Evolutionary conservation across 129 eudicot genomes (phyloP), one percentile per base, ranked within the genome.

Genomic region (Dittrichia graveolens): DNA sequence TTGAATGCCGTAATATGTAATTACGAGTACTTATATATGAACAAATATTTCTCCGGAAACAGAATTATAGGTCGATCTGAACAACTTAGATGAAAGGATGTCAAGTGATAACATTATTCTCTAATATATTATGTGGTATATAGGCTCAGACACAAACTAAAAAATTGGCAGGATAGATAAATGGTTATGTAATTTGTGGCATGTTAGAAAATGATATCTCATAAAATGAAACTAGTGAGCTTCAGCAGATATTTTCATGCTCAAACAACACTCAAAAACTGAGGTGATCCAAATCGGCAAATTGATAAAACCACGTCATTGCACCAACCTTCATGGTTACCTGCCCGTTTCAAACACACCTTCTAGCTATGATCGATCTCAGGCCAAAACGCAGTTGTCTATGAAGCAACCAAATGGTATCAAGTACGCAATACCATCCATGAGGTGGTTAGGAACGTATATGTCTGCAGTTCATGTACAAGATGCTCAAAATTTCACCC

Each of bases 381-480:
- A 77, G 75, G 71, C 68, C 84, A 79, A 80, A 78, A 73, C 48
- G 78, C 76, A 55, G 78, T 50, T 69, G 72, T 84, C 64, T 53
- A 82, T 55, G 47, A 54, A 76, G 54, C 76, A 53, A 62, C 80
- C 72, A 80, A 70, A 78, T 65, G 71, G 75, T 60, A 84, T 82
- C 84, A 76, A 71, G 78, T 71, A 82, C 46, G 72, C 75, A 72
- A 73, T 73, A 82, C 72, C 67, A 73, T 67, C 74, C 84, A 78
- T 70, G 72, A 61, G 75, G 63, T 48, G 68, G 72, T 72, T 82
- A 79, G 69, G 67, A 19, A 74, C 43, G 53, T 47, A 70, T 24
- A 39, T 18, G 76, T 86, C 86, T 83, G 86, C 85, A 83, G 77
- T 80, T 80, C 80, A 80, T 40, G 82, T 81, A 81, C 76, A 75